Evolutionary conservation across 1,139 yeast genomes (phyloP), one percentile per base, ranked within the genome.

Genomic region (Kodamaea plutei): DNA sequence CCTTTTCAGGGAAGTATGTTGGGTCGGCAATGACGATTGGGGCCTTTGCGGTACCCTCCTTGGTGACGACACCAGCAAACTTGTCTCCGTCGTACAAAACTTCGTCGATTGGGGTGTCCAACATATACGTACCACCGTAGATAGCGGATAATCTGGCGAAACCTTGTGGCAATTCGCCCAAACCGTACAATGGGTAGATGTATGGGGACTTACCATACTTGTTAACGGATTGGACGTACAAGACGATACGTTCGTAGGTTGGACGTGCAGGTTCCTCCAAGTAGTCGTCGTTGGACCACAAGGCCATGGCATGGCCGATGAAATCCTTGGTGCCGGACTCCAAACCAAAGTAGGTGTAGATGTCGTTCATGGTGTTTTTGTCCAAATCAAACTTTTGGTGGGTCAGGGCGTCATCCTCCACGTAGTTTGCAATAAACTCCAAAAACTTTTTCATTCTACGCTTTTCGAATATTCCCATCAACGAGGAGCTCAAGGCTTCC

Each of bases 281-380:
- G 57, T 91, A 91, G 39, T 85, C 91, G 52, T 91, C 98, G 46
- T 88, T 89, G 18, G 94, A 75, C 84, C 95, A 89, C 40, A 91
- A 73, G 6, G 97, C 99, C 98, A 91, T 93, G 11, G 98, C 93
- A 58, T 91, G 98, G 25, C 98, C 99, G 46, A 93, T 84, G 52
- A 91, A 91, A 58, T 93, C 97, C 52, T 87, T 83, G 19, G 98
- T 89, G 27, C 96, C 96, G 37, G 76, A 76, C 50, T 93, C 97
- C 40, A 91, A 75, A 7, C 97, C 95, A 54, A 82, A 93, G 57
- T 91, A 82, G 53, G 76, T 74, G 59, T 84, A 91, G 20, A 91
- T 80, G 47, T 88, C 96, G 44, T 85, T 85, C 94, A 91, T 91
- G 34, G 96, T 85, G 58, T 83, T 83, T 42, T 69, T 73, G 59